Evolutionary conservation across 116 monocot genomes (phyloP).

Genomic region (Cymodocea nodosa): DNA sequence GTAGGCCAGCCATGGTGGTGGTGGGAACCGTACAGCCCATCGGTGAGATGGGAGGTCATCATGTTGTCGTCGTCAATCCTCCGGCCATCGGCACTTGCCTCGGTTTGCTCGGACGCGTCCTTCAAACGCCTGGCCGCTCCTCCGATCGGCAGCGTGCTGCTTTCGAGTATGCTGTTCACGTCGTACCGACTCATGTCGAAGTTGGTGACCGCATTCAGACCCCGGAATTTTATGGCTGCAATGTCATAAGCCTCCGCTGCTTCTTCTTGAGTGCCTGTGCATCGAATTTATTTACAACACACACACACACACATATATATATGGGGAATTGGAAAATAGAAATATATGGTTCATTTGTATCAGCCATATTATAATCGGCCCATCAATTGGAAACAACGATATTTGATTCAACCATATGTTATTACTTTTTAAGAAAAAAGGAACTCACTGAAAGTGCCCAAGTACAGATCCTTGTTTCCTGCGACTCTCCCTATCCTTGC

Average conservation of each 20-base stretch:
- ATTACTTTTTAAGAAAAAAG: too few relatives aligned
- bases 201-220: slow-evolving; percentile 90
- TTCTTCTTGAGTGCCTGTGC: slow-evolving; percentile 84
- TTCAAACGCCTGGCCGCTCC: slow-evolving; percentile 72
- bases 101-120: slow-evolving; percentile 43
- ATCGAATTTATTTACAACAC: too few relatives aligned
- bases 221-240: slow-evolving; percentile 84
- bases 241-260: slow-evolving; percentile 94
- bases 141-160: slow-evolving; percentile 75
- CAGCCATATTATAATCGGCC: too few relatives aligned
- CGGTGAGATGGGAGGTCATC: slow-evolving; percentile 21
- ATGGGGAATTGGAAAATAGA: too few relatives aligned
- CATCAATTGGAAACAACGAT: too few relatives aligned
- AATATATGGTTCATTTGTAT: too few relatives aligned
- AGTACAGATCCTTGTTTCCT: slow-evolving; percentile 92
- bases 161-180: slow-evolving; percentile 83
- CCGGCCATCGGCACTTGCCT: slow-evolving; percentile 25
- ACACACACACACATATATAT: too few relatives aligned
- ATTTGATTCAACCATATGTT: too few relatives aligned
- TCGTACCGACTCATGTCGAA: slow-evolving; percentile 97
- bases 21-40: slow-evolving; percentile 11
- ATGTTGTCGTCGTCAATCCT: slow-evolving; percentile 11
- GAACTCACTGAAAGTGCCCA: slow-evolving; percentile 87
- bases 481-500: slow-evolving; percentile 90
- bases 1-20: slow-evolving; percentile 68